A percentile compares a stretch with the other conserved stretches of the same genome.
Conservation (phyloP, 176 grass and related monocot species). For the Bromus sterilis region DNA sequence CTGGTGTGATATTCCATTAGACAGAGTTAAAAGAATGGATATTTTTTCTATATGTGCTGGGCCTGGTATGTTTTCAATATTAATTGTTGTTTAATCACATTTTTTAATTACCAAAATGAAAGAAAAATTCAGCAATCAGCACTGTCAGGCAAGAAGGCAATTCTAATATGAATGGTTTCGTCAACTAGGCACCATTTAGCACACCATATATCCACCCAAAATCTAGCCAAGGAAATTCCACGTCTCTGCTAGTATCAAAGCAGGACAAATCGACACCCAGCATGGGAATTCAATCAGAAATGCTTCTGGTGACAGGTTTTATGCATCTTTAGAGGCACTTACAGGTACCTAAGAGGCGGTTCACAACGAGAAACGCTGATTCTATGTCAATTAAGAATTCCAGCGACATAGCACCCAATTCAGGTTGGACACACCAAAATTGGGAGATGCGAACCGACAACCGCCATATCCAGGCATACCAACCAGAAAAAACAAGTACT, state of each 20-base stretch:
- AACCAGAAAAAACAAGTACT: neutral
- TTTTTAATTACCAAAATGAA: neutral
- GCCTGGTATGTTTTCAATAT: neutral
- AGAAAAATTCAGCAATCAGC: neutral
- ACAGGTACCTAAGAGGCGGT: neutral
- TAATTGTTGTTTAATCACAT: neutral
- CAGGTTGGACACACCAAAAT: neutral
- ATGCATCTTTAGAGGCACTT: neutral
- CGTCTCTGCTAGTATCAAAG: neutral
- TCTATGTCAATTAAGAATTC: neutral
- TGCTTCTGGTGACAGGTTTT: neutral
- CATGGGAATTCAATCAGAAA: neutral
- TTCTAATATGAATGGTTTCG: neutral
- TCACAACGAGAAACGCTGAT: neutral
- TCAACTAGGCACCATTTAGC: neutral
- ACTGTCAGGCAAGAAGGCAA: neutral
- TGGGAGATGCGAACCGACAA: neutral
- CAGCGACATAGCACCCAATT: neutral
- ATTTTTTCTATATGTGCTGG: neutral
- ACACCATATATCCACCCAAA: conserved; percentile 3
- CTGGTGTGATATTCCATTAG: neutral
- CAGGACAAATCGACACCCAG: neutral
- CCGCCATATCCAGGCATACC: neutral
- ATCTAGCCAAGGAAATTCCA: neutral
- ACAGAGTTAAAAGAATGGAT: neutral